These are phyloP conservation scores for Leishmania turanica DNA, from an alignment of 208 protist species.

Conservation along the genomic window DNA sequence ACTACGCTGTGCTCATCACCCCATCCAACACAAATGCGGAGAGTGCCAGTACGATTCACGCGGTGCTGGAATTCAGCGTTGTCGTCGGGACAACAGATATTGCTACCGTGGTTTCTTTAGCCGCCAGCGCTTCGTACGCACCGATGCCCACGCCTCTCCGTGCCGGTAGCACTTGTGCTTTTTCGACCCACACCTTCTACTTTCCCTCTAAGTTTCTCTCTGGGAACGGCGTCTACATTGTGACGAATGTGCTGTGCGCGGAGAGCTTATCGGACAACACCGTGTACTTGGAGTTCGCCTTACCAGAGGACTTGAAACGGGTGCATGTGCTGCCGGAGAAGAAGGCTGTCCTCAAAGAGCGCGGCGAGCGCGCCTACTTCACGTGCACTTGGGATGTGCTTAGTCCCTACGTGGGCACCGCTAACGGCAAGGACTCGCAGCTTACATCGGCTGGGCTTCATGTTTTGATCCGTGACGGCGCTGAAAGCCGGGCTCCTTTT, in stretches of 20 bases:
- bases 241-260: constrained; percentile 70
- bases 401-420: constrained; percentile 34
- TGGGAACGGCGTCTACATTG: constrained; percentile 52
- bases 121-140: constrained; percentile 10
- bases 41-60: constrained; percentile 33
- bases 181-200: constrained; percentile 59
- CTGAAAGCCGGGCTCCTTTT: constrained; percentile 39
- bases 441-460: constrained; percentile 28
- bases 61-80: constrained; percentile 45
- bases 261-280: constrained; percentile 43
- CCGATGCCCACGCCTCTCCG: constrained; percentile 21
- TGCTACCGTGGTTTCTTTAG: constrained; percentile 12
- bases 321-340: constrained; percentile 28
- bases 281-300: constrained; percentile 47
- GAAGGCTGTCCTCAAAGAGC: constrained; percentile 20
- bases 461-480: constrained; percentile 39
- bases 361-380: constrained; percentile 39
- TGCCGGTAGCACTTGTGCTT: constrained; percentile 14
- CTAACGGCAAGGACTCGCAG: constrained; percentile 18
- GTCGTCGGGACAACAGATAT: constrained; percentile 22
- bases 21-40: constrained; percentile 15
- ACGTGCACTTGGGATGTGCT: constrained; percentile 59
- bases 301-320: constrained; percentile 24
- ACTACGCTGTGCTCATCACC: constrained; percentile 35
- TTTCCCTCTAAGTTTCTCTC: constrained; percentile 54